Evolutionary conservation across 139 green algal genomes (phyloP), one percentile per base, ranked within the genome.

Genomic region (Chlamydomonas urium): DNA sequence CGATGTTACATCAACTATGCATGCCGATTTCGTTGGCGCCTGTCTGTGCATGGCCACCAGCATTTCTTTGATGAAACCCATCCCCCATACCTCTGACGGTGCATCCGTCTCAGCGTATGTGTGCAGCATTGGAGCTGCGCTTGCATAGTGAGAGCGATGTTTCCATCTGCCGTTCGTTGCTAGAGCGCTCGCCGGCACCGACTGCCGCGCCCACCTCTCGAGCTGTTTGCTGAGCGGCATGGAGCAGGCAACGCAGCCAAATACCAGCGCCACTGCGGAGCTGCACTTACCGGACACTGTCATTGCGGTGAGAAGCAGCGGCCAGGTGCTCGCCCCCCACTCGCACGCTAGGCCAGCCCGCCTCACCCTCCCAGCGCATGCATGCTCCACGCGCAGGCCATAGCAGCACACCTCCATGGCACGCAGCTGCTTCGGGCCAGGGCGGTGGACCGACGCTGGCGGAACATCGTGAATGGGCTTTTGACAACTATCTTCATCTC

Each of bases 391-490:
- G 42, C 53, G 53, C 60, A 74, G 68, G 10, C 35, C 1, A 32
- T 74, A 24, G 68, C 32, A 38, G 19, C 8, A 2, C 57, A 26
- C 26, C 3, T 74, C 3, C 36, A 37, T 36, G 68, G 68, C 19
- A 37, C 53, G 2, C 38, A 74, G 23, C 50, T 65, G 19, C 68
- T 66, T 31, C 21, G 31, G 3, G 48, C 48, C 8, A 48, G 68
- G 31, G 23, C 36, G 4, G 68, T 74, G 23, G 56, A 59, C 68
- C 38, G 23, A n/a, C 48, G 68, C 1, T 74, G 68, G 68, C 53
- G 50, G 2, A 5, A 32, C 2, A 35, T 61, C 8, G 17, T 74
- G 24, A 53, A 23, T 1, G 31, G 31, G 2, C 28, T 61, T 5
- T 34, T 74, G 35, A 48, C 33, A 32, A 65, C 56, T 26, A 21